These are phyloP conservation scores for Aspergillus hancockii DNA, from an alignment of 495 filamentous ascomycete genomes.

Conservation along the genomic window DNA sequence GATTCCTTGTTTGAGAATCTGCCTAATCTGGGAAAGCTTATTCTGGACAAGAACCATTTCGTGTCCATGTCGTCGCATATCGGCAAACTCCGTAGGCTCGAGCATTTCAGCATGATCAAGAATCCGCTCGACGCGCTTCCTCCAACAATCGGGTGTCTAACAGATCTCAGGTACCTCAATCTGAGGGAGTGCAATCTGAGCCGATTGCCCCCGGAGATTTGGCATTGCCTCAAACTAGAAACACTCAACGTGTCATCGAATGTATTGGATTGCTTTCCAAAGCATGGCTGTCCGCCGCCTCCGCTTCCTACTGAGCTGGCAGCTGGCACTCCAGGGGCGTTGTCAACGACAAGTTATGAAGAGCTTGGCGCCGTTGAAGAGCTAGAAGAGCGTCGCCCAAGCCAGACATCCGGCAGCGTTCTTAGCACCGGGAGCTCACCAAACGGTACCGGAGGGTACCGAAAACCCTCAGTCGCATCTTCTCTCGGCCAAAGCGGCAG, in stretches of 20 bases:
- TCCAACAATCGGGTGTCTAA: constrained; percentile 79
- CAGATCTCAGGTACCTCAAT: constrained; percentile 81
- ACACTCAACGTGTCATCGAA: constrained; percentile 95
- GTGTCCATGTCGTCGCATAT: constrained; percentile 82
- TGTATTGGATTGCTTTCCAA: constrained; percentile 84
- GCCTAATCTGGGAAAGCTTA: constrained; percentile 78
- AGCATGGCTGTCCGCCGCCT: constrained; percentile 66
- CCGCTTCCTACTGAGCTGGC: constrained; percentile 53
- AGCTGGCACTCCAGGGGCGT: constrained; percentile 49
- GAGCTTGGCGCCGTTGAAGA: constrained; percentile 73
- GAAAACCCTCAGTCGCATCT: constrained; percentile 81
- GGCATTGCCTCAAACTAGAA: constrained; percentile 86
- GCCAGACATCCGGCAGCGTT: constrained; percentile 76
- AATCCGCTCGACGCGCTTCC: constrained; percentile 85
- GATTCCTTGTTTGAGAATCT: constrained; percentile 87
- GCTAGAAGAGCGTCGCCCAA: constrained; percentile 67
- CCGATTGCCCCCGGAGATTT: constrained; percentile 84
- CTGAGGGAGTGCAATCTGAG: constrained; percentile 89
- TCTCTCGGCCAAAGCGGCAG: constrained; percentile 71
- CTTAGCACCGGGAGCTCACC: constrained; percentile 76
- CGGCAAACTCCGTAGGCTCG: constrained; percentile 78
- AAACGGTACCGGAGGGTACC: constrained; percentile 47
- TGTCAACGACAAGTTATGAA: constrained; percentile 68
- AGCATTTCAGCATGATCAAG: constrained; percentile 90
- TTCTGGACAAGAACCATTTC: constrained; percentile 94